Base-by-base conservation (phyloP, 441 rosid genomes). In the Croton laevigatus region DNA sequence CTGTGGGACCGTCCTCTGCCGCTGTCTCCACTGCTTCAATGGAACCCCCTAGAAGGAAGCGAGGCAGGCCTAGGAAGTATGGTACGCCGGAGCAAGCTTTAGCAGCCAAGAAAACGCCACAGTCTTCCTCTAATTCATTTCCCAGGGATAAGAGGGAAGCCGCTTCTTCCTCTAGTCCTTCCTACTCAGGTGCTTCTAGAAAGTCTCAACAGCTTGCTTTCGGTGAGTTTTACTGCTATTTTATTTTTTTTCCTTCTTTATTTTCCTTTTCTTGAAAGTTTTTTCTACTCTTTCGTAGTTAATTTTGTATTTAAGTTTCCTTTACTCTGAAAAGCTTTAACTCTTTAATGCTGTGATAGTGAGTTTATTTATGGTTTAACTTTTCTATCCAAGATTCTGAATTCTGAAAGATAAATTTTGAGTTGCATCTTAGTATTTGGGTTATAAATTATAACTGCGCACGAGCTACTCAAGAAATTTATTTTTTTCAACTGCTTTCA, bases 71-170 rank as follows among this genome's bases (percentile, higher is more conserved):
- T 14, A 34, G 75, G 70, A 72, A 65, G 76, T 23, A 27, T 57
- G 81, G 45, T 73, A 82, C 73, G 59, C 73, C 73, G 1, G 88
- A 84, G 91, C 89, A 94, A 86, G 87, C 76, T 92, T 36, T 97
- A 91, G 65, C 76, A 88, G 64, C 99, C 88, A 36, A 81, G 96
- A 74, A 94, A 90, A 81, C 89, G 58, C 78, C 89, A 38, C 40
- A 70, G 44, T 52, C 69, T 67, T 52, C 68, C 1, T 64, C 66
- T 0, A 73, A 66, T 62, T 66, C 79, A 14, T 42, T 45, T 10
- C 14, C 65, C 13, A 71, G 59, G 68, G 75, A 76, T 46, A 66
- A 62, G 59, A 75, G 72, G 44, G 74, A 38, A 62, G 81, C 72
- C 12, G 59, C 82, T 3, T 85, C 83, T 13, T 80, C 75, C 61